Percentiles rank a stretch among this genome's conserved stretches.
phyloP scores from a whole-genome alignment of 176 grass and related monocot genomes.

The Dendrocalamus sinicus region DNA sequence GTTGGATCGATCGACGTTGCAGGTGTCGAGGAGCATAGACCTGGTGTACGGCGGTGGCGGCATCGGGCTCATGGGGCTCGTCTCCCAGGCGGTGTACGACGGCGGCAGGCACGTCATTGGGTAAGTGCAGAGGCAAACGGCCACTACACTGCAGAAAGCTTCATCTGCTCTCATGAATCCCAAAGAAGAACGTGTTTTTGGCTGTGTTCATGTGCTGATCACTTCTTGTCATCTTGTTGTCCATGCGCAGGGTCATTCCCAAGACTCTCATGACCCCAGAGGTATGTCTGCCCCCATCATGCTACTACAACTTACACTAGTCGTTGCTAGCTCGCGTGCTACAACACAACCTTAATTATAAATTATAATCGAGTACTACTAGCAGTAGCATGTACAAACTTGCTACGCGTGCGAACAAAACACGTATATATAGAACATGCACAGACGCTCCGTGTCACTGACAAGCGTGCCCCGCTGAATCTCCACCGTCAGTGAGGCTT shows the following conservation, averaged over 20 bases:
- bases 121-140: conserved; percentile 41
- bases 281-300: conserved; percentile 53
- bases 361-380: background rate
- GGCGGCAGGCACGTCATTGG: conserved; percentile 96
- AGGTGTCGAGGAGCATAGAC: conserved; percentile 90
- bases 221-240: conserved; percentile 51
- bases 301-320: background rate
- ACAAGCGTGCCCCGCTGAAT: background rate
- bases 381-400: background rate
- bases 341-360: background rate
- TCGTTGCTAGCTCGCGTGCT: background rate
- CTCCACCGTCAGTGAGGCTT: background rate
- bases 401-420: background rate
- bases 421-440: background rate
- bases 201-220: conserved; percentile 32
- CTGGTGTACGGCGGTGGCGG: conserved; percentile 98
- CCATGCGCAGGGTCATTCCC: conserved; percentile 92
- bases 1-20: background rate
- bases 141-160: background rate
- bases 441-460: background rate
- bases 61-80: conserved; percentile 95
- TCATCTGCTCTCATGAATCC: conserved; percentile 14
- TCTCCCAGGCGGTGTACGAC: conserved; percentile 90
- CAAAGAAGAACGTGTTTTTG: conserved; percentile 23
- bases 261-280: conserved; percentile 99